Percentiles rank a stretch among this genome's conserved stretches.
Conservation (phyloP, 495 filamentous ascomycete species). For the Cetradonia linearis region DNA sequence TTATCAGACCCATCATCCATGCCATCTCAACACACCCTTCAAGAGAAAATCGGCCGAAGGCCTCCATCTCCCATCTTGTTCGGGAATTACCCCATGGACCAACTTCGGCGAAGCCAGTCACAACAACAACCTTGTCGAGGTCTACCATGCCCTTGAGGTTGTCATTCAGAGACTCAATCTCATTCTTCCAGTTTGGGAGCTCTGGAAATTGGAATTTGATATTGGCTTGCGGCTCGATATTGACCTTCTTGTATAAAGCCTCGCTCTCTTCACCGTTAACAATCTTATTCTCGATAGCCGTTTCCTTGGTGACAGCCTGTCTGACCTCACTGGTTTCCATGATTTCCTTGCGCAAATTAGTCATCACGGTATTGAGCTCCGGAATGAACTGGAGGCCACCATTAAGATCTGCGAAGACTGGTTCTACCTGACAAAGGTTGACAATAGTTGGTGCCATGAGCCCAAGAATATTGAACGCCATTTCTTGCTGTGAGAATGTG, state of each 20-base stretch:
- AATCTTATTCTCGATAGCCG: constrained; percentile 91
- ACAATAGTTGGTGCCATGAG: constrained; percentile 92
- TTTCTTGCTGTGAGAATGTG: constrained; percentile 98
- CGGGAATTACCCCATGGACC: constrained; percentile 97
- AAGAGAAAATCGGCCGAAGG: constrained; percentile 88
- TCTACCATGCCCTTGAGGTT: constrained; percentile 96
- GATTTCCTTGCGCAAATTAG: constrained; percentile 75
- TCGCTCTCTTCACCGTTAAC: constrained; percentile 91
- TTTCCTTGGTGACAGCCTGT: constrained; percentile 89
- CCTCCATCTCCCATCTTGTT: constrained; percentile 99
- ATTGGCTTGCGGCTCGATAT: constrained; percentile 89
- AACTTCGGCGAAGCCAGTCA: constrained; percentile 93
- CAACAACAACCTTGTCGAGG: constrained; percentile 91
- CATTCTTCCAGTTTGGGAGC: constrained; percentile 81
- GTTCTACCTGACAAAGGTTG: constrained; percentile 90
- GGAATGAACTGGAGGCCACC: constrained; percentile 96
- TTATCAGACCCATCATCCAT: constrained; percentile 99
- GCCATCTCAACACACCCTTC: constrained; percentile 99
- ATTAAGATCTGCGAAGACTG: constrained; percentile 94
- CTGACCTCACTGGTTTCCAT: constrained; percentile 92
- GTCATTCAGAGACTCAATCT: constrained; percentile 77
- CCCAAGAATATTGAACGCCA: constrained; percentile 97
- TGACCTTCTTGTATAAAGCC: constrained; percentile 85
- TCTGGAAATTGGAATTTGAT: constrained; percentile 92
- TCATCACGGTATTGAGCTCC: constrained; percentile 92